Evolutionary conservation across 1,284 basidiomycete species (phyloP), one percentile per base, ranked within the genome.

Genomic region (Cystobasidium pallidum): DNA sequence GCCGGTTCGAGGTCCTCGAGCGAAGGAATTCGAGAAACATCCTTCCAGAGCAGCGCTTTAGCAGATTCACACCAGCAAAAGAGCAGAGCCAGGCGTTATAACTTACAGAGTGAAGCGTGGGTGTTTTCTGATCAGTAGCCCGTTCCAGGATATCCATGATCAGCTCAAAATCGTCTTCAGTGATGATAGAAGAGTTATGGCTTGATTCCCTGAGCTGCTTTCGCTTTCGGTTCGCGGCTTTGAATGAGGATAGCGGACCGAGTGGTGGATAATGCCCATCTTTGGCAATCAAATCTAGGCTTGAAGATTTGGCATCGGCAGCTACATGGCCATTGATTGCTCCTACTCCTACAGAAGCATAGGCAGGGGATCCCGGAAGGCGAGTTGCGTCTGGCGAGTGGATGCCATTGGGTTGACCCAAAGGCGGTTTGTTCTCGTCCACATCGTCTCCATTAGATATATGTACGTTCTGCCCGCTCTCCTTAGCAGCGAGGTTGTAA

Each of bases 91-190:
- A 85, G 86, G 39, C 39, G 39, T 15, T 41, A 8, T 41, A 17
- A 62, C 89, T 73, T 80, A 93, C 92, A 78, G 94, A 89, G 81
- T 97, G 94, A 10, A 98, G 84, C 81, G 90, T 94, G 71, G 95
- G 94, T 0, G 91, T 81, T 26, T 89, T 91, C 78, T 97, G 92
- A 78, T 94, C 91, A 0, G 93, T 92, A 63, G 91, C 85, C 79
- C 90, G 90, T 83, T 99, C 95, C 78, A 97, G 91, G 51, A 97
- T 83, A 55, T 92, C 92, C 91, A 98, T 95, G 73, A 96, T 88
- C 75, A 94, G 86, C 82, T 99, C 96, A 76, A 98, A 95, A 76
- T 92, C 89, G 77, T 96, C 92, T 79, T 96, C 92, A 2, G 86
- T 85, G 73, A 97, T 89, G 68, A 84, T 80, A 17, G 89, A 80